Conservation (phyloP, 2,329 filamentous ascomycete genomes). For the Scolecobasidium constrictum region DNA sequence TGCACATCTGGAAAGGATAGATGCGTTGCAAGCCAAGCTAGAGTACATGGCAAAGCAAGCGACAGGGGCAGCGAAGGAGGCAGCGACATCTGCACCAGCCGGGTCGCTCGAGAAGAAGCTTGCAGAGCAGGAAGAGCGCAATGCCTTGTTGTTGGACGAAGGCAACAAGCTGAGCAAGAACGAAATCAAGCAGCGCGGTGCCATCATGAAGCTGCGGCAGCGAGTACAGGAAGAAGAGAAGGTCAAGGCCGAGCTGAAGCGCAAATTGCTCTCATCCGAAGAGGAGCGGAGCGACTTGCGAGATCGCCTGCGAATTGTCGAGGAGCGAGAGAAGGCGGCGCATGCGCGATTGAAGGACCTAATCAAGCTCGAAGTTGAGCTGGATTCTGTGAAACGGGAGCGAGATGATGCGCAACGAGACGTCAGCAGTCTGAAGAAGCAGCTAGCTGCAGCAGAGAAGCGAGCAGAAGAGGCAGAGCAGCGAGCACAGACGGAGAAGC, state of each 20-base stretch:
- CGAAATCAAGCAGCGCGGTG: slow-evolving; percentile 73
- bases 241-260: slow-evolving; percentile 38
- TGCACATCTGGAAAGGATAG: slow-evolving; percentile 76
- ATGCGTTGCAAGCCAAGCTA: slow-evolving; percentile 83
- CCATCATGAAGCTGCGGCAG: slow-evolving; percentile 66
- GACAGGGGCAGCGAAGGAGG: slow-evolving; percentile 61
- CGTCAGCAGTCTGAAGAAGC: slow-evolving; percentile 57
- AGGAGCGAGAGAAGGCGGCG: slow-evolving; percentile 47
- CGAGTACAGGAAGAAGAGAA: slow-evolving; percentile 43
- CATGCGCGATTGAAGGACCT: slow-evolving; percentile 44
- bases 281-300: slow-evolving; percentile 51
- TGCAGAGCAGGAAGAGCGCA: slow-evolving; percentile 82
- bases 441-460: slow-evolving; percentile 57
- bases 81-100: slow-evolving; percentile 48
- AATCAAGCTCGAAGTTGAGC: slow-evolving; percentile 42
- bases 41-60: slow-evolving; percentile 77
- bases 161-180: slow-evolving; percentile 77
- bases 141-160: slow-evolving; percentile 83
- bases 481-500: slow-evolving; percentile 54
- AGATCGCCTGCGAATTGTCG: slow-evolving; percentile 48
- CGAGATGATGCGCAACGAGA: slow-evolving; percentile 51
- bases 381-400: slow-evolving; percentile 53
- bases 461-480: slow-evolving; percentile 56
- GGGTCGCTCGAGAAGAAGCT: slow-evolving; percentile 67
- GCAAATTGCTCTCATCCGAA: slow-evolving; percentile 54